Base-by-base conservation (phyloP, 2,329 filamentous ascomycete genomes). In the Pestalotiopsis sp. region DNA sequence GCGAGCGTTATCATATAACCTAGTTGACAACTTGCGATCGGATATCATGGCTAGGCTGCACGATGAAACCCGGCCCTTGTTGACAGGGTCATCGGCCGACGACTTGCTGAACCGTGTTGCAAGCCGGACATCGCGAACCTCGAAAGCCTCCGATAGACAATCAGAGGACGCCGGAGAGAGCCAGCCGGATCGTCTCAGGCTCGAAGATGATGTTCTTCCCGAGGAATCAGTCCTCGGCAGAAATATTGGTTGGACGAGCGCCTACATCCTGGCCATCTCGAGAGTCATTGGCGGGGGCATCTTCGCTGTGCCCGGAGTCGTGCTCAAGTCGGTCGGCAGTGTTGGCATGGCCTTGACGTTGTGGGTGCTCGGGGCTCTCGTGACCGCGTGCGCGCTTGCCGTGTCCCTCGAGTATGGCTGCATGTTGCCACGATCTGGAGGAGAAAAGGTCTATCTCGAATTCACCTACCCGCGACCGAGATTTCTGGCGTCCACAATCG, bases 261-360 rank as follows among this genome's bases (percentile, higher is more conserved):
- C 88, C 1, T 92, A 90, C 75, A 89, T 92, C 67, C 82, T 92
- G 23, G 88, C 91, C 7, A 89, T 92, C 31, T 91, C 89, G 1
- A 85, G 90, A 13, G 89, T 93, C 5, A 89, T 93, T 38, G 91
- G 91, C 13, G 90, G 86, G 73, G 91, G 91, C 31, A 92, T 93
- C 71, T 93, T 93, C 74, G 90, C 91, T 0, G 92, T 90, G 0
- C 91, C 90, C 0, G 91, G 89, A 0, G 85, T 90, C 4, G 92
- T 94, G 64, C 83, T 92, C 3, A 85, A 88, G 49, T 86, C 88
- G 0, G 88, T 90, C 1, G 92, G 92, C 1, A 93, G 90, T 67
- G 83, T 91, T 0, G 91, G 90, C 0, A 79, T 93, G 2, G 85
- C 89, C 0, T 77, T 93, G 1, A 71, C 85, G 0, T 77, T 93